phyloP scores from a whole-genome alignment of 768 basidiomycete species.

The Paxillus ammoniavirescens region DNA sequence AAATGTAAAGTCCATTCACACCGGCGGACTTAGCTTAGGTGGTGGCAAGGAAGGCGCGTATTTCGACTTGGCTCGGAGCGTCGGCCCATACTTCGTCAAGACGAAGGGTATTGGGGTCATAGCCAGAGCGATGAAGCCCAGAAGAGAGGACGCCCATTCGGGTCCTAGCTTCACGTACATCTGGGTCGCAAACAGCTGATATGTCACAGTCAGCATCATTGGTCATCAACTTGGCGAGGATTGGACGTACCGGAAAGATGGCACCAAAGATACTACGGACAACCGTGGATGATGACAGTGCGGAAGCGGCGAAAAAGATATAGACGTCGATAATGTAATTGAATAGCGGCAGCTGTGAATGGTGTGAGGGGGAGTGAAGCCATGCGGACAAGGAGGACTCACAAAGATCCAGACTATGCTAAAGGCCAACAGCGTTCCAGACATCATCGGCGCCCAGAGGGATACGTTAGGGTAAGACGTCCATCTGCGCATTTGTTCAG shows the following conservation, averaged over 20 bases:
- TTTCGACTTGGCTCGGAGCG: conserved; percentile 41
- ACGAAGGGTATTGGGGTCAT: conserved; percentile 55
- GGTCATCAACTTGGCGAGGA: conserved; percentile 3
- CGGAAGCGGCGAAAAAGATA: conserved; percentile 52
- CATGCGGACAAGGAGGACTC: conserved; percentile 19
- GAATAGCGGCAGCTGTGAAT: conserved; percentile 45
- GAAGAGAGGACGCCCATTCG: conserved; percentile 57
- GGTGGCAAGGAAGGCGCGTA: conserved; percentile 33
- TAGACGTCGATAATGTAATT: conserved; percentile 68
- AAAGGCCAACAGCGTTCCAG: conserved; percentile 51
- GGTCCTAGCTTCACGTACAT: conserved; percentile 52
- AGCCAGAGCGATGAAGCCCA: conserved; percentile 49
- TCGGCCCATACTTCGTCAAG: conserved; percentile 42
- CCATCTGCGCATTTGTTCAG: conserved; percentile 40
- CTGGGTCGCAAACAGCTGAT: conserved; percentile 46
- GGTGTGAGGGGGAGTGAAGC: conserved; percentile 1
- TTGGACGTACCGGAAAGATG: conserved; percentile 36
- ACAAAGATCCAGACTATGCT: conserved; percentile 56
- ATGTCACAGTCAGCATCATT: conserved; percentile 18
- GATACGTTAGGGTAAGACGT: conserved; percentile 53
- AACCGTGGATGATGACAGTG: conserved; percentile 53
- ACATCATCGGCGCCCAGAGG: conserved; percentile 52
- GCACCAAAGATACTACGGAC: conserved; percentile 54
- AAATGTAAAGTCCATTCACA: background rate
- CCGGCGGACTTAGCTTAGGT: conserved; percentile 6